Base-by-base conservation (phyloP, 176 grass and related monocot species). In the Lolium multiflorum region DNA sequence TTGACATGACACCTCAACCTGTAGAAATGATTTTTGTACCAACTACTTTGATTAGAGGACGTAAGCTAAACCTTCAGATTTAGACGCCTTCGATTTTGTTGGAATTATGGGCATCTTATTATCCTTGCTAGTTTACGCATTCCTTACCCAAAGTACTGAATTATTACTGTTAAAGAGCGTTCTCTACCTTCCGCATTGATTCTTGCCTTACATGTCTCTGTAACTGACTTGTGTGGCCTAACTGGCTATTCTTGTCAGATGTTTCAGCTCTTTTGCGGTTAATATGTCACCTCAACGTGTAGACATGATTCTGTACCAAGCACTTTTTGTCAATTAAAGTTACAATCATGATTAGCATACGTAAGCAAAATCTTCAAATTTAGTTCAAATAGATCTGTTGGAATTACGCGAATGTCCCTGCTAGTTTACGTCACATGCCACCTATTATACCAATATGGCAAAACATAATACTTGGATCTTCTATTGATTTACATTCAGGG, bases 401-500 rank as follows among this genome's bases (percentile, higher is more conserved):
- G 49, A 6, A 15, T 58, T 78, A 1, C 21, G 48, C 5, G 3
- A n/a, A 67, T 35, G 26, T 41, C 10, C 5, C 18, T 38, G 37
- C 9, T 25, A 66, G 24, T 78, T 24, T 73, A 17, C 3, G 7
- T 10, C 61, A 56, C 13, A 62, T 37, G 73, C 13, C 70, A 17
- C 21, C 17, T 56, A 56, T 14, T 46, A 7, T 37, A 31, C 4
- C 48, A 7, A 4, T 22, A 31, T 68, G 7, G 4, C 15, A n/a
- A 26, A 28, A 51, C 28, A 69, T 87, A 52, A 7, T n/a, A 4
- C 68, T 89, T 61, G 51, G 69, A 63, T 91, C 49, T 49, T 89
- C 17, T 11, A 35, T 74, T 81, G 67, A 84, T 79, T 25, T 77
- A 85, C 21, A n/a, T 76, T 55, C 87, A 99, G 97, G 97, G 92